Evolutionary conservation across 2,329 filamentous ascomycete genomes (phyloP).

Genomic region (Fonsecaea monophora): DNA sequence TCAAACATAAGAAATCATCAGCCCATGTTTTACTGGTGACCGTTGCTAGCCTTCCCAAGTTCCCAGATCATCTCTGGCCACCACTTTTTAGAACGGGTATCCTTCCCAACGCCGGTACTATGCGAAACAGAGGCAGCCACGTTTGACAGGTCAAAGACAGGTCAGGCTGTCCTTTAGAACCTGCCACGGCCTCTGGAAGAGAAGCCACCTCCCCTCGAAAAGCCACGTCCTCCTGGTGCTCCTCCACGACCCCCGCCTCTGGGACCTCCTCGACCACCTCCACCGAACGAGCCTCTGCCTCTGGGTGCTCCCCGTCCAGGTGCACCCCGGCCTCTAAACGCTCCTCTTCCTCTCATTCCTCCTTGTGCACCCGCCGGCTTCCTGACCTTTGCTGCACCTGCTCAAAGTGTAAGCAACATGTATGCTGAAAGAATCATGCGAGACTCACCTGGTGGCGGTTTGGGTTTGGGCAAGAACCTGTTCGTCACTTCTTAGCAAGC

Average conservation of each 20-base stretch:
- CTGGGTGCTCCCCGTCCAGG: slow-evolving; percentile 43
- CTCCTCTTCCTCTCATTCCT: slow-evolving; percentile 57
- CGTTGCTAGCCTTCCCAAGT: background rate
- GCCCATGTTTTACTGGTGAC: background rate
- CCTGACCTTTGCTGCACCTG: slow-evolving; percentile 55
- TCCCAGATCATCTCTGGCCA: slow-evolving; percentile 13
- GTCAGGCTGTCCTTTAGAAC: slow-evolving; percentile 11
- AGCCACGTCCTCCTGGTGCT: slow-evolving; percentile 40
- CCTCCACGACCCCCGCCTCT: slow-evolving; percentile 44
- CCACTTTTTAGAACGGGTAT: slow-evolving; percentile 31
- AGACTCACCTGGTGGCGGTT: slow-evolving; percentile 64
- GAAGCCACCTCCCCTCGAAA: slow-evolving; percentile 23
- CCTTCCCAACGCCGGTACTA: slow-evolving; percentile 51
- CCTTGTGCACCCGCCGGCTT: slow-evolving; percentile 54
- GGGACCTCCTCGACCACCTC: slow-evolving; percentile 37
- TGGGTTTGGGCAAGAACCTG: slow-evolving; percentile 91
- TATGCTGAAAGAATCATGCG: slow-evolving; percentile 6
- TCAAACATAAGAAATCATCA: background rate
- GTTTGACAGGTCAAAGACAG: slow-evolving; percentile 9
- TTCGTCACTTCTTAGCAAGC: slow-evolving; percentile 32
- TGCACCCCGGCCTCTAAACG: slow-evolving; percentile 46
- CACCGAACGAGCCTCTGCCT: slow-evolving; percentile 45
- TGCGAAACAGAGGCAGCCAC: slow-evolving; percentile 47
- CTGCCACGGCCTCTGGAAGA: slow-evolving; percentile 31
- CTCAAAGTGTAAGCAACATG: slow-evolving; percentile 43